Base-by-base conservation (phyloP, 148 eudicot genomes). In the Camellia lanceoleosa region DNA sequence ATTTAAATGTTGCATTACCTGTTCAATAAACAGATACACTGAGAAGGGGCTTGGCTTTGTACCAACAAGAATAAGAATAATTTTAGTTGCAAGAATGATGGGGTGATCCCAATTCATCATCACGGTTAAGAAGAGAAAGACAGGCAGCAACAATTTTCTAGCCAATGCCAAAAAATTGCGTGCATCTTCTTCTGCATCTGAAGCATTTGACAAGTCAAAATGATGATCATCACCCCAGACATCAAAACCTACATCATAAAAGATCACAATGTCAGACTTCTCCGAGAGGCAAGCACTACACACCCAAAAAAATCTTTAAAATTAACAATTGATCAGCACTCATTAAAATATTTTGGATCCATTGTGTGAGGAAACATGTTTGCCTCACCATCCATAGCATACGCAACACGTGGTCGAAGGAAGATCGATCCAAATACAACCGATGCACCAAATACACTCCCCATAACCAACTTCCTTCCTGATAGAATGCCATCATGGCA, bases 21-120 rank as follows among this genome's bases (percentile, higher is more conserved):
- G 74, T 51, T 87, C 89, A 68, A 84, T 56, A 65, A 82, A 73
- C 5, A 87, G 19, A 69, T 87, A 82, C 62, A 87, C 80, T 44
- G 89, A 87, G 59, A 80, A 82, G 78, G 89, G 87, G 74, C 78
- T 82, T 11, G 89, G 89, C 73, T 87, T 87, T 72, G 89, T 84
- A 70, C 83, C 76, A 18, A 81, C 14, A 74, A 87, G 79, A 68
- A 80, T 71, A n/a, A 87, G 67, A 71, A 69, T 67, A 51, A 84
- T 68, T 84, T 80, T 84, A 54, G 80, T 73, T 3, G 75, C 81
- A 51, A 87, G 82, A 49, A 80, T 62, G 68, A 72, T 43, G 5
- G 88, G 88, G 69, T 82, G 86, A 77, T 79, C 81, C 89, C 80
- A 84, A 62, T 87, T 84, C 83, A 61, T 20, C 81, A 80, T 47